phyloP scores from a whole-genome alignment of 345 rosid genomes.

The Linum tenue region DNA sequence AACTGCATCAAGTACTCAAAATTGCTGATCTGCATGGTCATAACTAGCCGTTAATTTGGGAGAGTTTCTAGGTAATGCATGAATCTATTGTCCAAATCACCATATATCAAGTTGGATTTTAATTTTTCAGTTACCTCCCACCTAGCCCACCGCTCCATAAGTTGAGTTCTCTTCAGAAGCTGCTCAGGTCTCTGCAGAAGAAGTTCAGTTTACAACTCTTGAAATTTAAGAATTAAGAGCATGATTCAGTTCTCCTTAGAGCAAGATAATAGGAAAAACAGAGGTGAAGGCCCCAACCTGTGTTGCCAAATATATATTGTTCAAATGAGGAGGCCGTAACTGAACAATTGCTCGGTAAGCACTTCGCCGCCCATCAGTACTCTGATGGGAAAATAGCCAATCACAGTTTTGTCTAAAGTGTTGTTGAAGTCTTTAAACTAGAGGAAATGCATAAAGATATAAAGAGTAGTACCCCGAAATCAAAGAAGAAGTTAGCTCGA shows the following conservation, averaged over 20 bases:
- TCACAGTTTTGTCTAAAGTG: slow-evolving; percentile 6
- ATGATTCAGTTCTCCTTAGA: neutral
- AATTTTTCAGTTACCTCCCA: slow-evolving; percentile 65
- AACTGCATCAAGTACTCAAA: slow-evolving; percentile 94
- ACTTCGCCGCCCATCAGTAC: slow-evolving; percentile 75
- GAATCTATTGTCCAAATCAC: neutral
- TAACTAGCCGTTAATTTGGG: slow-evolving; percentile 4
- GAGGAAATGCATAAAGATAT: slow-evolving; percentile 6
- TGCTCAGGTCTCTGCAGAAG: slow-evolving; percentile 85
- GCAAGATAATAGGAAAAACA: neutral
- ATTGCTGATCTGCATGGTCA: slow-evolving; percentile 81
- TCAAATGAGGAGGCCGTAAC: slow-evolving; percentile 75
- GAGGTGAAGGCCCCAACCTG: slow-evolving; percentile 49
- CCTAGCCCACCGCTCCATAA: slow-evolving; percentile 99
- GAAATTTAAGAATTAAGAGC: neutral
- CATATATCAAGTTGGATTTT: slow-evolving; percentile 11
- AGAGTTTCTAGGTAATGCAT: neutral
- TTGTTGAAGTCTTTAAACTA: neutral
- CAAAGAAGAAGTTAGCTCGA: slow-evolving; percentile 92
- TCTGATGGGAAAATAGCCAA: slow-evolving; percentile 30
- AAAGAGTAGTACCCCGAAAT: slow-evolving; percentile 67
- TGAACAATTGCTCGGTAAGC: slow-evolving; percentile 94
- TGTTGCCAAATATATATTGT: slow-evolving; percentile 85
- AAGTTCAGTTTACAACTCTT: slow-evolving; percentile 9
- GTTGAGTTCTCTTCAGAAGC: slow-evolving; percentile 84